Evolutionary conservation across 306 rosid genomes (phyloP).

Genomic region (Potentilla sterilis): DNA sequence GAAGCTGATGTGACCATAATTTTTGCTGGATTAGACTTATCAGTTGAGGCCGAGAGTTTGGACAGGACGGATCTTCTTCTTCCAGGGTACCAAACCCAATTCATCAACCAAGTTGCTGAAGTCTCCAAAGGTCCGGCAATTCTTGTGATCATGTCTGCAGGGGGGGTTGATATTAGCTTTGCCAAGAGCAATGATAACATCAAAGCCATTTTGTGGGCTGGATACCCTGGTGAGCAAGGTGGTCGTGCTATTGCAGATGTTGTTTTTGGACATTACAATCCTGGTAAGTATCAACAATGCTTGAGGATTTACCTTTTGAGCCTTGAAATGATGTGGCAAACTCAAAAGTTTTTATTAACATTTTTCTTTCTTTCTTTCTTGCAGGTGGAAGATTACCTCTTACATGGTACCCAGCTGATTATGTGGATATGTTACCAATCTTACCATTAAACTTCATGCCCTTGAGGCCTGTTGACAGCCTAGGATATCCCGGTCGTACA

Average conservation of each 20-base stretch:
- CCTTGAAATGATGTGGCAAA: background rate
- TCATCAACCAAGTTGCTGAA: conserved; percentile 20
- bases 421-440: conserved; percentile 23
- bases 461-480: conserved; percentile 27
- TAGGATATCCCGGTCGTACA: conserved; percentile 37
- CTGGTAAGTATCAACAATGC: conserved; percentile 19
- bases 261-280: conserved; percentile 28
- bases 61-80: conserved; percentile 19
- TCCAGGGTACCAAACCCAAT: conserved; percentile 23
- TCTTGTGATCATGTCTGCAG: conserved; percentile 23
- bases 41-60: conserved; percentile 19
- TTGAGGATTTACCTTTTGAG: background rate
- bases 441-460: conserved; percentile 36
- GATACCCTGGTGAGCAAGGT: conserved; percentile 38
- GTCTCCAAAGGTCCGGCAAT: conserved; percentile 23
- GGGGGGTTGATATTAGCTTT: conserved; percentile 15
- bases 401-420: conserved; percentile 32
- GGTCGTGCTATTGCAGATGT: conserved; percentile 32
- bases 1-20: conserved; percentile 24
- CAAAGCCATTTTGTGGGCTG: conserved; percentile 24
- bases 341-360: background rate
- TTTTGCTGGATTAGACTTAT: background rate
- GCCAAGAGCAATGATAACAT: conserved; percentile 14
- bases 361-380: background rate
- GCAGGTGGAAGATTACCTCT: conserved; percentile 42